Evolutionary conservation across 352 stramenopile species (phyloP).

Genomic region (Phytopythium mirpurense): DNA sequence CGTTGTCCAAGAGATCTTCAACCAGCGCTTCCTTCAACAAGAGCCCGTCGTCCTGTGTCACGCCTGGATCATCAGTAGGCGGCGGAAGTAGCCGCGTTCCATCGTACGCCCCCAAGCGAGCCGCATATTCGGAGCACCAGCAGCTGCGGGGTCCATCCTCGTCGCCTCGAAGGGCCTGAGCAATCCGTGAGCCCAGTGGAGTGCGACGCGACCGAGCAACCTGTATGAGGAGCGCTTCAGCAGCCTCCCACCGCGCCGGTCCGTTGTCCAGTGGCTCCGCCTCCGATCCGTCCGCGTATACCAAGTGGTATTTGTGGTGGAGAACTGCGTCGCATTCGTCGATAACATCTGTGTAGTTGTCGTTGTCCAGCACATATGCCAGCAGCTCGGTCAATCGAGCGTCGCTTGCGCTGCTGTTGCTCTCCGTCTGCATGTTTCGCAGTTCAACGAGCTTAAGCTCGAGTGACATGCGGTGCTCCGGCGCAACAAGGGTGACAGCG

Average conservation of each 20-base stretch:
- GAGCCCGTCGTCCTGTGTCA: conserved; percentile 7
- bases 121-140: conserved; percentile 18
- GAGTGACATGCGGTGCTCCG: conserved; percentile 85
- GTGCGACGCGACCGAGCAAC: conserved; percentile 3
- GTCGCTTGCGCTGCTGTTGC: not conserved
- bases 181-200: not conserved
- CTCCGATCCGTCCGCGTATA: conserved; percentile 71
- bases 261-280: conserved; percentile 40
- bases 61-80: conserved; percentile 10
- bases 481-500: conserved; percentile 67
- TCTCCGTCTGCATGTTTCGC: not conserved
- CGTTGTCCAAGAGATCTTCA: conserved; percentile 51
- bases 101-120: conserved; percentile 31
- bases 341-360: conserved; percentile 73
- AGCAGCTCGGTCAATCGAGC: conserved; percentile 9
- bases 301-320: conserved; percentile 82
- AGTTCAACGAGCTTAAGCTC: conserved; percentile 65
- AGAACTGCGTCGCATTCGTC: conserved; percentile 88
- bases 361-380: conserved; percentile 35
- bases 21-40: conserved; percentile 40
- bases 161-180: not conserved
- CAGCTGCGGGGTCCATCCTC: conserved; percentile 1
- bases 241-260: conserved; percentile 43
- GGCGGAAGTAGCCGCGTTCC: conserved; percentile 33
- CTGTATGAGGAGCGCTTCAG: conserved; percentile 38